phyloP scores from a whole-genome alignment of 2,329 filamentous ascomycete genomes.

The Hymenoscyphus repandus region DNA sequence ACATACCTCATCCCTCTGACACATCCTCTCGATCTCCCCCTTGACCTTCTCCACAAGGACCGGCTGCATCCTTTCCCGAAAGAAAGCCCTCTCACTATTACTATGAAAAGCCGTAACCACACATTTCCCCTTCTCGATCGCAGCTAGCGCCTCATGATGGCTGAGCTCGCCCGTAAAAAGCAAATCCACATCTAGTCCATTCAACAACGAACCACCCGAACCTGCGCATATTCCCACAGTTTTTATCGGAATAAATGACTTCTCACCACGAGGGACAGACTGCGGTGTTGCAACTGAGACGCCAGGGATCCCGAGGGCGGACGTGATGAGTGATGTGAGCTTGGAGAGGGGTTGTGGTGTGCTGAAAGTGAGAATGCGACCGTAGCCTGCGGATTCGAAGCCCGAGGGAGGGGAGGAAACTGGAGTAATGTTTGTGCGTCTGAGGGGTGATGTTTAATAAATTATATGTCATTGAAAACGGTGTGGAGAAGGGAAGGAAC shows the following conservation, averaged over 20 bases:
- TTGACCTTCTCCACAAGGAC: conserved; percentile 35
- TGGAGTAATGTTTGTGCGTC: conserved; percentile 25
- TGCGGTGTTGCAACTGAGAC: conserved; percentile 30
- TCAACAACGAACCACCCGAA: conserved; percentile 74
- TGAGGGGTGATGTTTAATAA: conserved; percentile 4
- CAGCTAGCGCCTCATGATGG: conserved; percentile 85
- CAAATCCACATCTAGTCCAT: conserved; percentile 66
- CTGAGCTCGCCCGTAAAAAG: conserved; percentile 89
- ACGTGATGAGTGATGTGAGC: conserved; percentile 23
- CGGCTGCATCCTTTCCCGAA: conserved; percentile 64
- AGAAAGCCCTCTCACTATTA: conserved; percentile 83
- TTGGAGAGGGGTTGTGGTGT: conserved; percentile 21
- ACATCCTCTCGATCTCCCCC: not conserved
- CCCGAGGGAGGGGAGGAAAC: conserved; percentile 19
- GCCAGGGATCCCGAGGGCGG: conserved; percentile 13
- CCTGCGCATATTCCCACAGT: conserved; percentile 86
- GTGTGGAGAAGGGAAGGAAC: not conserved
- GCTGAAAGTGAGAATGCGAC: conserved; percentile 28
- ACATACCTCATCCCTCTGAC: conserved; percentile 17
- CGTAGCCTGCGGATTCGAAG: conserved; percentile 30
- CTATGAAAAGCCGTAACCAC: conserved; percentile 88
- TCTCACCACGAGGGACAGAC: conserved; percentile 12
- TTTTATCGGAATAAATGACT: conserved; percentile 41
- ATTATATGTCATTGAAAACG: too few relatives aligned
- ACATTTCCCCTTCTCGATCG: conserved; percentile 75